Evolutionary conservation across 2,329 filamentous ascomycete species (phyloP), one percentile per base, ranked within the genome.

Genomic region (Chaetomiaceae sp.): DNA sequence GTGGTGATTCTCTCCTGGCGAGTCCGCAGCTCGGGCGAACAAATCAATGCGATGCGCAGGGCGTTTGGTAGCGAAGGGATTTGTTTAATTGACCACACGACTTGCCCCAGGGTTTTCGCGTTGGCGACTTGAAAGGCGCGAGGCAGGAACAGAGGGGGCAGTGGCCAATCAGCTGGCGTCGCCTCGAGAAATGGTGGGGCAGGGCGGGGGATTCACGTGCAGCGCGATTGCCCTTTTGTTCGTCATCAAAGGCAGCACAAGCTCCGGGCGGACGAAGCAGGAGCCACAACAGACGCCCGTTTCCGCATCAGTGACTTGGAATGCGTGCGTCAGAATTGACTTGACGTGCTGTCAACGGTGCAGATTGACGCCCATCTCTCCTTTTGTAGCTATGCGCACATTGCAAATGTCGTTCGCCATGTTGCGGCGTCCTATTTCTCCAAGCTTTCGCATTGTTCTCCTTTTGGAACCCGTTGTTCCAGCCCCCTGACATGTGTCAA

Each of bases 71-170:
- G 33, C 38, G 32, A 36, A 48, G 20, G 48, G 47, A 52, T 49
- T 55, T 56, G 53, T 55, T 56, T 55, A 55, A 56, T 55, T 56
- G 53, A 56, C 49, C 51, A 51, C 44, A 44, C 48, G 43, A 49
- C 42, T 32, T 39, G 17, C 42, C 49, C 49, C 49, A 48, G 50
- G 43, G 49, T 56, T 56, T 56, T 56, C 54, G 54, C 54, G 54
- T 56, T 48, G 45, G 53, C 42, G 43, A 54, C 46, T 50, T 50
- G 43, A 53, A 50, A 55, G 53, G 52, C 52, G 53, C 53, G 55
- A 54, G 50, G 53, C 48, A 54, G 45, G 50, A 15, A 47, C 36
- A 42, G 33, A 37, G 43, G 35, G 35, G 47, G 33, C 11, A 42
- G 24, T 29, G 38, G 22, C 55, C 53, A 56, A 57, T 56, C 42